Conservation (phyloP, 495 filamentous ascomycete species). For the Xylaria grammica region DNA sequence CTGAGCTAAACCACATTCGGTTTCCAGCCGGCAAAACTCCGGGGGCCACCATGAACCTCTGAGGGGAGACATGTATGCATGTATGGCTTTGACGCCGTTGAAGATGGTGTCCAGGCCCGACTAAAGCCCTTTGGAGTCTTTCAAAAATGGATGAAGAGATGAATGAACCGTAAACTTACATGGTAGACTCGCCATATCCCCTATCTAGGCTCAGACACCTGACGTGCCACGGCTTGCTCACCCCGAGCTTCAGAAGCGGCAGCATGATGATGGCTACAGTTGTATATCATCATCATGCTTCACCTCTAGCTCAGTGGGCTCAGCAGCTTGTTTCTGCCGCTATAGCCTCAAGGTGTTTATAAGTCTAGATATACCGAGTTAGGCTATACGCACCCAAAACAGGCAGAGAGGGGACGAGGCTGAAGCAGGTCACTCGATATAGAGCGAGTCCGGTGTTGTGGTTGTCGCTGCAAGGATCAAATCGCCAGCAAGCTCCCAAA, state of each 20-base stretch:
- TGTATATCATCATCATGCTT: neutral
- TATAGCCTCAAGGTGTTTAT: neutral
- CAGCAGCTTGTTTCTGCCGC: neutral
- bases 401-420: neutral
- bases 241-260: neutral
- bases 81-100: slow-evolving; percentile 8
- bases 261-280: neutral
- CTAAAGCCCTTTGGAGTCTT: neutral
- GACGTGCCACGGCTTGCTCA: neutral
- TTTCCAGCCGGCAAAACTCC: neutral
- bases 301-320: neutral
- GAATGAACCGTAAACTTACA: slow-evolving; percentile 9
- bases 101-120: neutral
- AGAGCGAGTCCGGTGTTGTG: neutral
- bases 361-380: neutral
- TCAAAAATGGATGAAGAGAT: neutral
- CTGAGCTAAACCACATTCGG: slow-evolving; percentile 11
- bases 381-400: neutral
- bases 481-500: slow-evolving; percentile 1
- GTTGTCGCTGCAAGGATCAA: slow-evolving; percentile 12
- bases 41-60: neutral
- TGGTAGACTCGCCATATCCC: neutral
- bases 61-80: slow-evolving; percentile 14
- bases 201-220: neutral
- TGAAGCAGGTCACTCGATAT: slow-evolving; percentile 3